phyloP scores from a whole-genome alignment of 2,329 filamentous ascomycete genomes.

The Hypoxylon sp. region DNA sequence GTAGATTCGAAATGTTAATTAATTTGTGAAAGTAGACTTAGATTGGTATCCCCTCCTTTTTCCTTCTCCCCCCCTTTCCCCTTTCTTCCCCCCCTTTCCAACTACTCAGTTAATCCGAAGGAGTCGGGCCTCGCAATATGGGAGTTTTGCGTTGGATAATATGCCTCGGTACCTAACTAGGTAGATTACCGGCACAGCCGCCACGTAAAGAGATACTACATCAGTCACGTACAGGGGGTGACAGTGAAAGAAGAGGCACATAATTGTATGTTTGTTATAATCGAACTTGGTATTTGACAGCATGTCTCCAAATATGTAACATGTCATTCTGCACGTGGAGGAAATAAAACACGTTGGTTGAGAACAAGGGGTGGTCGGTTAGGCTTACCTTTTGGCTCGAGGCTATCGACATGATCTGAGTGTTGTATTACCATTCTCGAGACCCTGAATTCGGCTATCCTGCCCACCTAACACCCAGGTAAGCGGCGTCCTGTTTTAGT shows the following conservation, averaged over 20 bases:
- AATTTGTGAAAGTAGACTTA: not conserved
- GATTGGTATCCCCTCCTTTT: no score
- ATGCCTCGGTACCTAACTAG: not conserved
- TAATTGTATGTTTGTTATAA: not conserved
- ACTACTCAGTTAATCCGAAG: no score
- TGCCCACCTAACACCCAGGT: conserved; percentile 1
- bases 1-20: not conserved
- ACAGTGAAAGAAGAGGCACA: not conserved
- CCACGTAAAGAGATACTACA: not conserved
- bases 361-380: conserved; percentile 11
- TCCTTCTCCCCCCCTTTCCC: no score
- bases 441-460: conserved; percentile 5
- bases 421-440: conserved; percentile 28
- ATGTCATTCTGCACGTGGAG: conserved; percentile 1
- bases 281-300: not conserved
- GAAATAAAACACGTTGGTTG: not conserved
- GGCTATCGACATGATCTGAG: conserved; percentile 4
- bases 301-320: not conserved
- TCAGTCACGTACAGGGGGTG: not conserved
- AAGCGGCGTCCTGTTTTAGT: not conserved
- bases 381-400: conserved; percentile 13
- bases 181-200: not conserved
- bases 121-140: no score
- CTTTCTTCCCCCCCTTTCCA: no score
- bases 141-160: not conserved